phyloP scores from a whole-genome alignment of 495 filamentous ascomycete species.

The Penicillium canescens region DNA sequence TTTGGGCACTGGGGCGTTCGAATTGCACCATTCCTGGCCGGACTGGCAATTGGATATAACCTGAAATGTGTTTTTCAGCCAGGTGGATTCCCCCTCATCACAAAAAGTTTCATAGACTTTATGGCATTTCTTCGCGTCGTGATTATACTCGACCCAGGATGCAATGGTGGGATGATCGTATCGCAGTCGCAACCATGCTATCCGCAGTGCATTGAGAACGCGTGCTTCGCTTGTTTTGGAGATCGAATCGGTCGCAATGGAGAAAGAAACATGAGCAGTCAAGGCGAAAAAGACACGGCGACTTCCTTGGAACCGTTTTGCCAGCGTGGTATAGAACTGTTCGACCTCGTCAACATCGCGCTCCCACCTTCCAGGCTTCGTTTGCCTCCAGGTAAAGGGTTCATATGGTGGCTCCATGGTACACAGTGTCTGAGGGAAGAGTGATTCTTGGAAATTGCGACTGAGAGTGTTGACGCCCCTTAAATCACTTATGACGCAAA shows the following conservation, averaged over 20 bases:
- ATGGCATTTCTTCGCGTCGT: conserved; percentile 24
- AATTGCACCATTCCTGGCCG: conserved; percentile 42
- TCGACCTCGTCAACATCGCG: conserved; percentile 48
- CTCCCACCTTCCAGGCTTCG: conserved; percentile 30
- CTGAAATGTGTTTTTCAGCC: conserved; percentile 40
- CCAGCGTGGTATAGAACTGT: conserved; percentile 37
- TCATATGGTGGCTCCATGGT: conserved; percentile 49
- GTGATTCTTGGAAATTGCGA: no score
- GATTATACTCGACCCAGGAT: conserved; percentile 31
- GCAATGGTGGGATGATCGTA: conserved; percentile 47
- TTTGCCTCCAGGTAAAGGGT: conserved; percentile 4
- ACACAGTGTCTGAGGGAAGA: no score
- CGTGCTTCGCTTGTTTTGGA: not conserved
- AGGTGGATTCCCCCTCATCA: conserved; percentile 16
- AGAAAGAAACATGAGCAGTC: conserved; percentile 27
- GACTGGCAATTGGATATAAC: conserved; percentile 26
- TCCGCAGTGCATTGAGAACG: conserved; percentile 30
- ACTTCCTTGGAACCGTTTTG: conserved; percentile 36
- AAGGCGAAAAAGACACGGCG: conserved; percentile 44
- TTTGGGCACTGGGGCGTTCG: conserved; percentile 35
- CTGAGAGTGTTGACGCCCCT: no score
- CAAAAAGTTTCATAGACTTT: conserved; percentile 38
- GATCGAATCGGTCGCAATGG: not conserved
- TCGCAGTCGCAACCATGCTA: conserved; percentile 42
- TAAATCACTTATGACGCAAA: no score